Conservation (phyloP, 169 alveolate species). For the Toxoplasma gondii region DNA sequence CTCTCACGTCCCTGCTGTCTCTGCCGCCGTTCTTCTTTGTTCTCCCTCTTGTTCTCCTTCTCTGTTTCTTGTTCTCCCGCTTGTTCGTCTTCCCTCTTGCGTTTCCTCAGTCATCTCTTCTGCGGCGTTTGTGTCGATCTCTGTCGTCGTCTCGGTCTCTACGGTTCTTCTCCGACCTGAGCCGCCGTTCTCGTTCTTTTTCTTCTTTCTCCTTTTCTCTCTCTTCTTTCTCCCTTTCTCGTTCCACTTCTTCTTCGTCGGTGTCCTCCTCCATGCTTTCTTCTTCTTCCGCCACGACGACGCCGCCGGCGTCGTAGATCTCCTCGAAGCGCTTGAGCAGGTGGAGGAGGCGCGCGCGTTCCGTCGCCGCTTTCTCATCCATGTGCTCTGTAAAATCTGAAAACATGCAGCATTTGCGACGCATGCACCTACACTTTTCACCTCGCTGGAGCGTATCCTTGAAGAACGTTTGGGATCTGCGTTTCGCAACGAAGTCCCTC, state of each 20-base stretch:
- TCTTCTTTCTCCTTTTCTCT: background rate
- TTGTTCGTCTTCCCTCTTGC: background rate
- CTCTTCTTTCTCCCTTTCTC: background rate
- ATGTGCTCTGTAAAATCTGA: slow-evolving; percentile 14
- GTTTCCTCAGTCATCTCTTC: background rate
- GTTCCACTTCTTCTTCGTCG: background rate
- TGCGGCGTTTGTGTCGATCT: background rate
- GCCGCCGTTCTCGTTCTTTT: background rate
- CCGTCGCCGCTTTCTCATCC: slow-evolving; percentile 19
- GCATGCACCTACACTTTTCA: background rate
- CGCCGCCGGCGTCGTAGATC: background rate
- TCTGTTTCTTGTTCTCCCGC: background rate
- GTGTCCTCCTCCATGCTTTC: background rate
- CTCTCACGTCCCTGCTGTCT: no score
- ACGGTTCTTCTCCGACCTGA: background rate
- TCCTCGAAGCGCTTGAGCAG: background rate
- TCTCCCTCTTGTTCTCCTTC: background rate
- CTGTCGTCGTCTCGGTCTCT: background rate
- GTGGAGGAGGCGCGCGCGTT: background rate
- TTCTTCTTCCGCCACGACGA: background rate
- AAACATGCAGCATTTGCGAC: background rate
- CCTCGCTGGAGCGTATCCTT: background rate
- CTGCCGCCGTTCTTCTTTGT: no score
- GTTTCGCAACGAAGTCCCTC: no score
- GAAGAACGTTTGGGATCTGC: no score